These are phyloP conservation scores for Saksenaea vasiformis DNA, from an alignment of 371 early-diverging fungal genomes.

Conservation along the genomic window DNA sequence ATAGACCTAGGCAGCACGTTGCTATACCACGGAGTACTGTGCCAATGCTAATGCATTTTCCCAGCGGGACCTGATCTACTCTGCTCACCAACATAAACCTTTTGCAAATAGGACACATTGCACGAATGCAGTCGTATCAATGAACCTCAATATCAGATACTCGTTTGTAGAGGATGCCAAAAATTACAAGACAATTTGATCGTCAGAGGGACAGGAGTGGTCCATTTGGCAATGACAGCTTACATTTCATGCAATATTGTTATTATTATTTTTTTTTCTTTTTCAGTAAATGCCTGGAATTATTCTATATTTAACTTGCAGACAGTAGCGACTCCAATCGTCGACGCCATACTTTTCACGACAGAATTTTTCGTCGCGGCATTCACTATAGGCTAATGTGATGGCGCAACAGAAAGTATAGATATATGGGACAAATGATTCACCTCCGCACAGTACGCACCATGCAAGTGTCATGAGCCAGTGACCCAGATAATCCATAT, in stretches of 20 bases:
- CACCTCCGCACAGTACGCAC: slow-evolving; percentile 74
- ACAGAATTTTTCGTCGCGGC: slow-evolving; percentile 89
- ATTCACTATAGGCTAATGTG: slow-evolving; percentile 84
- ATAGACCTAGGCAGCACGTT: slow-evolving; percentile 26
- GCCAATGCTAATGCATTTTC: slow-evolving; percentile 22
- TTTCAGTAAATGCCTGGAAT: slow-evolving; percentile 65
- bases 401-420: slow-evolving; percentile 90
- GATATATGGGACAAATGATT: slow-evolving; percentile 85
- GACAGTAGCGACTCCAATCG: slow-evolving; percentile 90
- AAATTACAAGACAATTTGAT: too few species aligned
- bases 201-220: too few species aligned
- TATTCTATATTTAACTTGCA: slow-evolving; percentile 82
- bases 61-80: slow-evolving; percentile 20
- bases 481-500: slow-evolving; percentile 93
- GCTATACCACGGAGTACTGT: slow-evolving; percentile 27
- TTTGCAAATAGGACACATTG: too few species aligned
- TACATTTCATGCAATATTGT: too few species aligned
- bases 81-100: too few species aligned
- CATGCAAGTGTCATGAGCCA: slow-evolving; percentile 87
- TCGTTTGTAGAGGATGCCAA: too few species aligned
- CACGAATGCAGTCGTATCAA: too few species aligned
- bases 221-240: too few species aligned
- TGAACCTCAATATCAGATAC: too few species aligned
- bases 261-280: background rate
- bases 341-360: slow-evolving; percentile 88